phyloP scores from a whole-genome alignment of 345 rosid genomes.

The Brassica rapa region DNA sequence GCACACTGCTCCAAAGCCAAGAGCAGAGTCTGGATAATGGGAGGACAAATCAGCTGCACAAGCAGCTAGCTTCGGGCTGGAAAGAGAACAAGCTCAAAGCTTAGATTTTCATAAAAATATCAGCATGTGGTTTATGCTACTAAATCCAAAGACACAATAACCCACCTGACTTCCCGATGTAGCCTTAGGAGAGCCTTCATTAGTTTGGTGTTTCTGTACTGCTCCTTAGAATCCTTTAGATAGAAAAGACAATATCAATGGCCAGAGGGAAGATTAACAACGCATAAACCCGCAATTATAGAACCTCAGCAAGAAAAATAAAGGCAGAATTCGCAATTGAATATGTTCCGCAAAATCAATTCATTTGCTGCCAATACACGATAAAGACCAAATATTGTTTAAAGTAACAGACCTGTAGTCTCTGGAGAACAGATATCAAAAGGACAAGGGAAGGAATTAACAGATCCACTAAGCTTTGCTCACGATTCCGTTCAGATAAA shows the following conservation, averaged over 20 bases:
- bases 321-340: not conserved
- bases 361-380: not conserved
- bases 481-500: conserved; percentile 89
- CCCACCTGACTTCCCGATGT: conserved; percentile 93
- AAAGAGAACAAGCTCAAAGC: conserved; percentile 40
- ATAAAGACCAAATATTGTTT: conserved; percentile 9
- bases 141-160: conserved; percentile 20
- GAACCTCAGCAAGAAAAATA: conserved; percentile 3
- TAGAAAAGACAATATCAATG: conserved; percentile 26
- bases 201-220: conserved; percentile 86
- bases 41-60: conserved; percentile 93
- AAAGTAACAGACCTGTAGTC: conserved; percentile 65
- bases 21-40: conserved; percentile 85
- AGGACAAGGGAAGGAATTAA: conserved; percentile 79
- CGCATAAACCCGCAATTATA: not conserved
- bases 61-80: conserved; percentile 96
- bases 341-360: not conserved
- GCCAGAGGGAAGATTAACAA: conserved; percentile 6
- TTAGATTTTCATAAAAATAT: conserved; percentile 14
- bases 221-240: conserved; percentile 82
- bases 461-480: conserved; percentile 89
- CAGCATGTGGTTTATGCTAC: conserved; percentile 13
- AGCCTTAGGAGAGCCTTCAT: conserved; percentile 82
- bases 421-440: conserved; percentile 73
- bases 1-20: conserved; percentile 93